phyloP scores from a whole-genome alignment of 1,284 basidiomycete genomes.

The Cystobasidium pallidum region DNA sequence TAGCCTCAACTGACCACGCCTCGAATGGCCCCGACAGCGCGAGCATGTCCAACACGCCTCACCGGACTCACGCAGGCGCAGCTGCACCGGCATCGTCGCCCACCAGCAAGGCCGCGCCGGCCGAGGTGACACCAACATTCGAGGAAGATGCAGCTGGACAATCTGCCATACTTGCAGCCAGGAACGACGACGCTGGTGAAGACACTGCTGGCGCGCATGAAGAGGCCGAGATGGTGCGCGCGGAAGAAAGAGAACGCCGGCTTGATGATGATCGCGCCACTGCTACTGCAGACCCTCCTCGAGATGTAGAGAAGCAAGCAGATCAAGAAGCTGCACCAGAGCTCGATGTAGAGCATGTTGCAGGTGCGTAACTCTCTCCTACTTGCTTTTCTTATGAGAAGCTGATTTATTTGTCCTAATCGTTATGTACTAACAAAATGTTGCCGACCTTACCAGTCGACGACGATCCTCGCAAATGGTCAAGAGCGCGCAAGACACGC shows the following conservation, averaged over 20 bases:
- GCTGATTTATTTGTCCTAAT: no score
- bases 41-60: not conserved
- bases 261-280: not conserved
- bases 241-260: not conserved
- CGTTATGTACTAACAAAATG: no score
- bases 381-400: no score
- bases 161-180: constrained; percentile 5
- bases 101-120: not conserved
- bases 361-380: not conserved
- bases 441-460: no score
- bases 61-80: not conserved
- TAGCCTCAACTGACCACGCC: no score
- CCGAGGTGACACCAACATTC: not conserved
- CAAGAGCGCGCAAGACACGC: constrained; percentile 64
- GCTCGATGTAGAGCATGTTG: constrained; percentile 35
- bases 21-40: not conserved
- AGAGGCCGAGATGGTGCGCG: not conserved
- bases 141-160: constrained; percentile 21
- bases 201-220: not conserved
- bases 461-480: constrained; percentile 80
- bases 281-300: not conserved
- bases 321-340: constrained; percentile 1
- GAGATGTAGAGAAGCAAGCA: constrained; percentile 28
- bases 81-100: no score
- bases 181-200: not conserved